Evolutionary conservation across 768 basidiomycete genomes (phyloP), one percentile per base, ranked within the genome.

Genomic region (Punctularia strigosozonata): DNA sequence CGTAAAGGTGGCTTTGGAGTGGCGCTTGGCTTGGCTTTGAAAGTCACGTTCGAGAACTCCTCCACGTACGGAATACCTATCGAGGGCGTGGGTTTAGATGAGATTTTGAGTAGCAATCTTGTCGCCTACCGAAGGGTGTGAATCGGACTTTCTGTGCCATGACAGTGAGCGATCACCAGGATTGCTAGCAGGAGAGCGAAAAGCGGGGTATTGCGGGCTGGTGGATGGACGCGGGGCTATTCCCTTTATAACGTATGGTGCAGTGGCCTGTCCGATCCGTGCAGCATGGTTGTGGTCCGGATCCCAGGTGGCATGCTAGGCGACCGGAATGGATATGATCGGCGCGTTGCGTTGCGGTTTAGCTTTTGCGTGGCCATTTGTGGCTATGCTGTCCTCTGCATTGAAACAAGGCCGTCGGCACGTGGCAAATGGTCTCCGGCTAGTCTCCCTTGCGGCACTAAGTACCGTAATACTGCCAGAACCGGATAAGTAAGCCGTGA

Each of bases 41-140:
- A 55, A 26, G 51, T 43, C 30, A 60, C 49, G 44, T 58, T 56
- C 37, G 55, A 52, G 42, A 60, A 61, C 39, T 60, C 59, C 41
- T 55, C 56, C 43, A 60, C 38, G 45, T 57, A 60, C 14, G 59
- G 60, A 41, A 61, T 50, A 39, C 60, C 59, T n/a, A n/a, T n/a
- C n/a, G 25, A 21, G 36, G 18, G 24, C 24, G 36, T 21, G 5
- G 28, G 26, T 24, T 31, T 28, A 40, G 15, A 15, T 8, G 23
- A 6, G 38, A 8, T 20, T 13, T n/a, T 20, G 37, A 18, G 53
- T 45, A 53, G 23, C 26, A 43, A 38, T 10, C 19, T 20, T 31
- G 24, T 33, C 14, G 10, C 6, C 15, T 36, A 35, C 21, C 33
- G 33, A 10, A 8, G 12, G 33, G 33, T 8, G 33, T 34, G 33